Conservation (phyloP, 2,329 filamentous ascomycete species). For the Penicillium glabrum region DNA sequence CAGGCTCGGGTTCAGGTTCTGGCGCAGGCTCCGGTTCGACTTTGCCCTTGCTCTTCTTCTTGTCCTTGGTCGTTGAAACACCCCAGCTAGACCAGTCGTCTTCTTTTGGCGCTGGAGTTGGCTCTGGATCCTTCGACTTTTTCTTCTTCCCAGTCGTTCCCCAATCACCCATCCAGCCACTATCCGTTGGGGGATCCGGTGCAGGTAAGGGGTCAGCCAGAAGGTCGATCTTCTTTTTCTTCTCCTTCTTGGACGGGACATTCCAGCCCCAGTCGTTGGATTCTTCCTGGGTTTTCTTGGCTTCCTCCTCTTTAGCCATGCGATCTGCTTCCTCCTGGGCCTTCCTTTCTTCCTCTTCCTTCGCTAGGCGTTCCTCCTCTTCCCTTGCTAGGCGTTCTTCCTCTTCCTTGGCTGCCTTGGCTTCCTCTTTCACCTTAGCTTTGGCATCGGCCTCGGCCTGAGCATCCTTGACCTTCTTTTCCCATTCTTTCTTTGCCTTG, state of each 20-base stretch:
- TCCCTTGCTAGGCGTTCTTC: constrained; percentile 5
- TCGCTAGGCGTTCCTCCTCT: constrained; percentile 5
- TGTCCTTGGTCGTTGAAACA: constrained; percentile 21
- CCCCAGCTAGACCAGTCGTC: constrained; percentile 31
- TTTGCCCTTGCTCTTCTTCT: constrained; percentile 35
- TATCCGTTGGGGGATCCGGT: constrained; percentile 27
- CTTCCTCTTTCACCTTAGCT: constrained; percentile 8
- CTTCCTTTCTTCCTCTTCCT: constrained; percentile 9
- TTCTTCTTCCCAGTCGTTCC: constrained; percentile 37
- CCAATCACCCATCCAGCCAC: constrained; percentile 38
- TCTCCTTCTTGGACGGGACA: constrained; percentile 28
- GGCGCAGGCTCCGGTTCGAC: constrained; percentile 19
- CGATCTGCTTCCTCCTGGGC: constrained; percentile 18
- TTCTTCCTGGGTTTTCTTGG: constrained; percentile 11
- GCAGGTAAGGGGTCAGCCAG: constrained; percentile 28
- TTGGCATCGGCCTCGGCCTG: constrained; percentile 3
- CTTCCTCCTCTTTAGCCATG: constrained; percentile 24
- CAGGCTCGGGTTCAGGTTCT: constrained; percentile 19
- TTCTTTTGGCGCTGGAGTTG: constrained; percentile 21
- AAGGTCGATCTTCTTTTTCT: constrained; percentile 33
- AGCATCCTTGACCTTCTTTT: constrained; percentile 22
- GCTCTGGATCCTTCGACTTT: constrained; percentile 30
- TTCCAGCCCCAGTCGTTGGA: constrained; percentile 34
- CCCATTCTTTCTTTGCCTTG: constrained; percentile 32
- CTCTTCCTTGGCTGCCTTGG: constrained; percentile 14